A percentile compares a stretch with the other conserved stretches of the same genome.
Evolutionary conservation across 176 grass and related monocot species (phyloP).

Genomic region (Phyllostachys edulis): DNA sequence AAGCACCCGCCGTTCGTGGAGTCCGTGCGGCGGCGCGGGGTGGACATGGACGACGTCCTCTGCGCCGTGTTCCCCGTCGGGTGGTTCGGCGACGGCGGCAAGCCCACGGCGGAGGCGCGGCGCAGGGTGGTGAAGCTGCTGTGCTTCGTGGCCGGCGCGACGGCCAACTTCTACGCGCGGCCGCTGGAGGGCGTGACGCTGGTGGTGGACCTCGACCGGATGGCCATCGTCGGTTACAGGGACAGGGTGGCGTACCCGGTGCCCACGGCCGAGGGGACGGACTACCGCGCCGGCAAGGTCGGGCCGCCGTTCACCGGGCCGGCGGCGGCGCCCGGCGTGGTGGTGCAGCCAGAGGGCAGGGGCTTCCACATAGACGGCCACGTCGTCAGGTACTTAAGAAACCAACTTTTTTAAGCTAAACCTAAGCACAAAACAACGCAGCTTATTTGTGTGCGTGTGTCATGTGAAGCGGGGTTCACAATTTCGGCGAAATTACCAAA

Average conservation of each 20-base stretch:
- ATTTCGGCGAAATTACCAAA: no score
- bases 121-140: constrained; percentile 43
- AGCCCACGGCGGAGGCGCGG: neutral
- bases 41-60: constrained; percentile 47
- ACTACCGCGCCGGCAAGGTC: constrained; percentile 46
- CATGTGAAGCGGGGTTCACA: no score
- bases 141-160: constrained; percentile 51
- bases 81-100: constrained; percentile 48
- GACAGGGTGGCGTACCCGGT: constrained; percentile 50
- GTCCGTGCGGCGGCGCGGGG: constrained; percentile 39
- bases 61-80: constrained; percentile 51
- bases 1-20: constrained; percentile 54
- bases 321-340: constrained; percentile 19
- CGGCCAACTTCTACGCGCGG: constrained; percentile 59
- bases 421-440: no score
- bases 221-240: constrained; percentile 63
- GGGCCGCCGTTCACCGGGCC: constrained; percentile 25
- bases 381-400: constrained; percentile 40
- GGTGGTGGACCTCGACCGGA: constrained; percentile 64
- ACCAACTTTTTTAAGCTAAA: neutral
- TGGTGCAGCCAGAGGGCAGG: constrained; percentile 46
- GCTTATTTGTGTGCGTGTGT: no score
- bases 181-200: constrained; percentile 66
- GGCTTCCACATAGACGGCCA: constrained; percentile 55
- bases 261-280: constrained; percentile 57